Percentiles rank a stretch among this genome's conserved stretches.
These are phyloP conservation scores for Syzygium grande DNA, from an alignment of 345 rosid genomes.

Conservation along the genomic window DNA sequence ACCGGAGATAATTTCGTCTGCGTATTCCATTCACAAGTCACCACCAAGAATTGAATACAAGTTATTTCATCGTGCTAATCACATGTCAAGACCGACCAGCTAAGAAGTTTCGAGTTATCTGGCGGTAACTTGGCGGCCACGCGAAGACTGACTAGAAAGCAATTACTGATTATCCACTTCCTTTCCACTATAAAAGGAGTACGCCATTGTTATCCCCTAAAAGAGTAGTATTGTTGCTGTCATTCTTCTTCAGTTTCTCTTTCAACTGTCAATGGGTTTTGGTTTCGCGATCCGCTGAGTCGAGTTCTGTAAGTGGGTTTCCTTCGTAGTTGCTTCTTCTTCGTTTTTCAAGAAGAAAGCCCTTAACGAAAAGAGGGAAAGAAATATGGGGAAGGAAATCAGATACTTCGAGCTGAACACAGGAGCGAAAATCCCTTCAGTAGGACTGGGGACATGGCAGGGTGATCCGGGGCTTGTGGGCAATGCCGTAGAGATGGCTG, in stretches of 20 bases:
- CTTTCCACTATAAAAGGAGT: background rate
- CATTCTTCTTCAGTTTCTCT: background rate
- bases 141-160: background rate
- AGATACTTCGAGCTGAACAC: conserved; percentile 36
- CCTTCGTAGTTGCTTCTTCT: background rate
- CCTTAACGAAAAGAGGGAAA: background rate
- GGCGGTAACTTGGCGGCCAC: background rate
- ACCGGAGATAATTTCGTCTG: background rate
- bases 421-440: conserved; percentile 41
- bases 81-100: background rate
- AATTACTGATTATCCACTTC: background rate
- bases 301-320: background rate
- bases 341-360: background rate
- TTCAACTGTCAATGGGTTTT: background rate
- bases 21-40: background rate
- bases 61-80: background rate
- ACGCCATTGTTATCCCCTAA: background rate
- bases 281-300: background rate
- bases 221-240: background rate
- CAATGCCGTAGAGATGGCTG: conserved; percentile 12
- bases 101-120: background rate
- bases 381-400: background rate
- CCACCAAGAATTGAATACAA: background rate
- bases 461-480: conserved; percentile 18
- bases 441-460: conserved; percentile 43